A percentile compares a stretch with the other conserved stretches of the same genome.
phyloP scores from a whole-genome alignment of 139 green algal genomes.

The Chlamydomonas sp. region DNA sequence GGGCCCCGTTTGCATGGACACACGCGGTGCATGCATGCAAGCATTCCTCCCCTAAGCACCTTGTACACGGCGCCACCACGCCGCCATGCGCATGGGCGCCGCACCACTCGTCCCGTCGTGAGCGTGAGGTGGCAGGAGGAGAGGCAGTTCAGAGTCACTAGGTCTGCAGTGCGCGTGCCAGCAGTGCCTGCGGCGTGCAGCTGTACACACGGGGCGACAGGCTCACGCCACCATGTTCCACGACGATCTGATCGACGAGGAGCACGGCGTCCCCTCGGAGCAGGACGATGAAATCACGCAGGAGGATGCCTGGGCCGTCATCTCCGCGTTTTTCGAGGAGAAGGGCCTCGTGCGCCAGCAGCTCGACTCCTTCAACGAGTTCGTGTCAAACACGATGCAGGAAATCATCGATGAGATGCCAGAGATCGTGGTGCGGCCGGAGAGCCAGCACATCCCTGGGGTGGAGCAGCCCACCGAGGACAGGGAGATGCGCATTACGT shows the following conservation, averaged over 20 bases:
- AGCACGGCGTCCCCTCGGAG: too few species aligned
- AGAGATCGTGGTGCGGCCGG: constrained; percentile 58
- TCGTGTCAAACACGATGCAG: constrained; percentile 85
- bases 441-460: constrained; percentile 73
- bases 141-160: not conserved
- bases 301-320: constrained; percentile 41
- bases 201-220: too few species aligned
- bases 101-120: not conserved
- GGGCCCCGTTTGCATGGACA: too few species aligned
- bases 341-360: constrained; percentile 97
- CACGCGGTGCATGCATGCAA: too few species aligned
- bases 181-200: too few species aligned
- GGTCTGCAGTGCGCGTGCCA: not conserved
- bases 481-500: constrained; percentile 63
- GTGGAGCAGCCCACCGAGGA: constrained; percentile 28
- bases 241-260: not conserved
- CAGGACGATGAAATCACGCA: constrained; percentile 1
- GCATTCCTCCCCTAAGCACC: not conserved
- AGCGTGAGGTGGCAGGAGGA: not conserved
- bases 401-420: constrained; percentile 50
- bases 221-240: not conserved
- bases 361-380: constrained; percentile 98
- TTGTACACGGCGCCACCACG: not conserved
- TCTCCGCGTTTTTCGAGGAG: constrained; percentile 83
- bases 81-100: not conserved